Evolutionary conservation across 2,329 filamentous ascomycete species (phyloP), one percentile per base, ranked within the genome.

Genomic region (Proliferodiscus dingleyae): DNA sequence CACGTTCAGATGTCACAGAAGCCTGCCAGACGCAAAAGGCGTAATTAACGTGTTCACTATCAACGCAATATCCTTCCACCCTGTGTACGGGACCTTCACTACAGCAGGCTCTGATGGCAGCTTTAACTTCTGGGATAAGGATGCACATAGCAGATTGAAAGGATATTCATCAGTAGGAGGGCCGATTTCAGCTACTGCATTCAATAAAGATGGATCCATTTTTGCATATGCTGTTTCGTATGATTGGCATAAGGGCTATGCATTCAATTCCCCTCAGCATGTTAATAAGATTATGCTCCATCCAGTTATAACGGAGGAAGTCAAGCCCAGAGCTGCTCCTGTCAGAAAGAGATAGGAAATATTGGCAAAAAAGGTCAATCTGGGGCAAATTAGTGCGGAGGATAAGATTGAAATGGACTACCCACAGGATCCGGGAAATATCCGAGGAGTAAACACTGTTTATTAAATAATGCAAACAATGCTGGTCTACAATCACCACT

Each of bases 191-290:
- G 77, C 87, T n/a, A 95, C 89, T 1, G 85, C 80, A 16, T 97
- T 97, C 74, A 94, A 89, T 71, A 80, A 80, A 59, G 83, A 75
- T 51, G 91, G 91, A 41, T 83, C 68, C 61, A 87, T 89, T 60
- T 90, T 90, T 62, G 86, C 87, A 16, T 91, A 91, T 60, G 88
- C 89, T 18, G 79, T 95, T 38, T 88, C 88, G 64, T 97, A 97
- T 66, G 91, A 97, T 71, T 97, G 91, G 91, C 87, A 84, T 71
- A 96, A 97, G 73, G 91, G 91, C n/a, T 95, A 89, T 70, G 80
- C 85, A 53, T 78, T 74, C 54, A 95, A 96, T 68, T 90, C 73
- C 22, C 81, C 80, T 47, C 75, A 75, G 54, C 78, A 78, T 50
- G 79, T 85, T 5, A 85, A 78, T 66, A 90, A 90, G 70, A 81